Evolutionary conservation across 768 basidiomycete species (phyloP), one percentile per base, ranked within the genome.

Genomic region (Daedaleopsis sinensis): DNA sequence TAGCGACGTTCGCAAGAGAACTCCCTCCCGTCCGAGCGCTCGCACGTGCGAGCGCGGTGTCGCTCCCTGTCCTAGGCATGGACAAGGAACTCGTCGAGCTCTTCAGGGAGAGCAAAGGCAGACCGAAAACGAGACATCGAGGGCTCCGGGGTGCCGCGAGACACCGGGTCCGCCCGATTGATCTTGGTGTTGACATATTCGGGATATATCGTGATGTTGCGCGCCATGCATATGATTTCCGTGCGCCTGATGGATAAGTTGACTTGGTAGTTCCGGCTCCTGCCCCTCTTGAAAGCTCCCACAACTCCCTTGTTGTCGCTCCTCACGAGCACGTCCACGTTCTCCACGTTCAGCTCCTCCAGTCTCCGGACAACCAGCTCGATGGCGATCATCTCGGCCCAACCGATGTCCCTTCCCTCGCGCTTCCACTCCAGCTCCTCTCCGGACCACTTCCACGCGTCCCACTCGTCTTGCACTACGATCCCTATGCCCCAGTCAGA

Each of bases 101-200:
- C 7, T 16, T 19, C 24, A 52, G n/a, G 49, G 2, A 37, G n/a
- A n/a, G n/a, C n/a, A n/a, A n/a, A n/a, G n/a, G n/a, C n/a, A n/a
- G n/a, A n/a, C n/a, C n/a, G n/a, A n/a, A n/a, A n/a, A n/a, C n/a
- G n/a, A n/a, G n/a, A n/a, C n/a, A n/a, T n/a, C n/a, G n/a, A n/a
- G n/a, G n/a, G n/a, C n/a, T 52, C 51, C 50, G 57, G 57, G 43
- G 35, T 35, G 39, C 57, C 57, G 57, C 57, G 57, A 52, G 57
- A 58, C 24, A 58, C 57, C 38, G 39, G 49, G 19, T 58, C 57
- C 1, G 57, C 49, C 11, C 49, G 37, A 39, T 58, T 58, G 39
- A 15, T 19, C 21, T 52, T 58, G 23, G 57, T 58, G 38, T 51
- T 44, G 15, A 58, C 49, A 27, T 58, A 58, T 13, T 23, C 4